Conservation (phyloP, 2,329 filamentous ascomycete species). For the Lecanosticta acicola region DNA sequence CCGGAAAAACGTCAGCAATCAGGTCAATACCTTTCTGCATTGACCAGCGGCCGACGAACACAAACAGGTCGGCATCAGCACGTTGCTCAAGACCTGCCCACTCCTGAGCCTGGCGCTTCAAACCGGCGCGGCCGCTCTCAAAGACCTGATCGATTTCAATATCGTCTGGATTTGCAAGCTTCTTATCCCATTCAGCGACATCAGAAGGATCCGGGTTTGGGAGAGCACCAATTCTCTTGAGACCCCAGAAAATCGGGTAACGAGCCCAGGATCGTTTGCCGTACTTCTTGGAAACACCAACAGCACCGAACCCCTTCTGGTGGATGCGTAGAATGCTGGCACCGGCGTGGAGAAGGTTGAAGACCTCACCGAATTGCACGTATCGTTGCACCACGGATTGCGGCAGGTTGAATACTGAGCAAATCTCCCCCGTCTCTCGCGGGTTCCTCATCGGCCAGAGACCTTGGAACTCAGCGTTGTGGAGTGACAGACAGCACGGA, state of each 20-base stretch:
- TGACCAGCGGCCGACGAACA: conserved; percentile 65
- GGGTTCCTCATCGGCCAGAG: conserved; percentile 62
- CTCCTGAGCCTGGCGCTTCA: conserved; percentile 59
- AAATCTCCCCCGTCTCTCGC: conserved; percentile 58
- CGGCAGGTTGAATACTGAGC: conserved; percentile 58
- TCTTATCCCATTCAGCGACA: conserved; percentile 55
- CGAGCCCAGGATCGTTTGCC: conserved; percentile 60
- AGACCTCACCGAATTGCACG: conserved; percentile 63
- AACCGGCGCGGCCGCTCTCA: conserved; percentile 49
- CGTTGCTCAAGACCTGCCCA: conserved; percentile 61
- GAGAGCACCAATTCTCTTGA: conserved; percentile 57
- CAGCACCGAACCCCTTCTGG: conserved; percentile 62
- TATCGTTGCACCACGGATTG: conserved; percentile 54
- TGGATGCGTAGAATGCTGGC: conserved; percentile 61
- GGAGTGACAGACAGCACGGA: conserved; percentile 58
- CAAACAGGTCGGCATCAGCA: conserved; percentile 58
- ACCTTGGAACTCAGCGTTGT: conserved; percentile 66
- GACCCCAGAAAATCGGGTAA: conserved; percentile 65
- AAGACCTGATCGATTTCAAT: conserved; percentile 50
- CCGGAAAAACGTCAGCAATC: conserved; percentile 62
- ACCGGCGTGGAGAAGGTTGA: conserved; percentile 63
- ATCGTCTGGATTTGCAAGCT: conserved; percentile 46
- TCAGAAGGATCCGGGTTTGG: conserved; percentile 63
- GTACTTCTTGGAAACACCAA: conserved; percentile 64
- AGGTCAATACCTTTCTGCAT: conserved; percentile 65